Base-by-base conservation (phyloP, 331 rosid genomes). In the Malus hybrid region DNA sequence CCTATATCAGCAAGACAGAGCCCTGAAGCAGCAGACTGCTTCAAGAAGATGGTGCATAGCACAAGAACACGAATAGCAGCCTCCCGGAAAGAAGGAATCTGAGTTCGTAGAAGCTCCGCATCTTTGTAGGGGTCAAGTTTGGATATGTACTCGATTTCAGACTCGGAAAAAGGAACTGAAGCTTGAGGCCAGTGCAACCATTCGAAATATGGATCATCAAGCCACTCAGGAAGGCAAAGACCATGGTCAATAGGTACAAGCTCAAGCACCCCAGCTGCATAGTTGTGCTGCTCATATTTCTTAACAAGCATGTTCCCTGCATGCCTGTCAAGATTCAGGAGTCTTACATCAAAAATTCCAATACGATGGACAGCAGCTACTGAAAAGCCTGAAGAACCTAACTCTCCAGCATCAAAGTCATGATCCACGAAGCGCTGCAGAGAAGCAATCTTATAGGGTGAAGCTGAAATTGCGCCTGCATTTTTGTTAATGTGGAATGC, bases 151-250 rank as follows among this genome's bases (percentile, higher is more conserved):
- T 92, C 95, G 7, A 85, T 64, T 69, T 91, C 97, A 5, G 75
- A 82, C 56, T 88, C 89, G 4, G 95, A 91, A 81, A 94, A 94
- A 33, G 97, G 93, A 77, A 84, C 63, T 1, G 88, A 88, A 56
- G 99, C 96, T 77, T 94, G 99, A 71, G 97, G 95, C 99, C 97
- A 94, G 70, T 94, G 99, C 78, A 94, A 80, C 99, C 99, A 91
- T 79, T 94, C 99, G 32, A 91, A 94, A 78, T 94, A 94, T 14
- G 97, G 99, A 78, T 91, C 99, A 68, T 90, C 99, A 5, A 94
- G 81, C 95, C 96, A 92, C 81, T 94, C 99, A 6, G 97, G 99
- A 19, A 94, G 89, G 82, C 96, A 94, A 73, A 94, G 89, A 16
- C 99, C 99, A 66, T 94, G 99, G 75, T 94, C 99, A 32, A 94